phyloP scores from a whole-genome alignment of 1,139 yeast species.

The Geotrichum histeridarum region DNA sequence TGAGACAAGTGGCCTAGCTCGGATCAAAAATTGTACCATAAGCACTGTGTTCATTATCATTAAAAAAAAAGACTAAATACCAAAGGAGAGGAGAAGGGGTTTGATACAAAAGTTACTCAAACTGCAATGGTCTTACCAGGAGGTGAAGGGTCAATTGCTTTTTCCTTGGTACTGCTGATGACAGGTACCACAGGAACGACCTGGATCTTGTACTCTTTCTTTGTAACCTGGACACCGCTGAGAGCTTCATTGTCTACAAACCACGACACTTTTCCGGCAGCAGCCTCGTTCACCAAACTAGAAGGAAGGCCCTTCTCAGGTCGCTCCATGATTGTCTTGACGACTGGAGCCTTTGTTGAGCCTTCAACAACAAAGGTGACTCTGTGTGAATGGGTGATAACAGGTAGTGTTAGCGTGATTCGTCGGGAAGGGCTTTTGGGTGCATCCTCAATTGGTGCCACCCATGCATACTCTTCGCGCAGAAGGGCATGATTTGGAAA shows the following conservation, averaged over 20 bases:
- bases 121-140: neutral
- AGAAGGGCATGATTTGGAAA: slow-evolving; percentile 88
- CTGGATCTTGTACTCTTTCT: slow-evolving; percentile 59
- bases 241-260: slow-evolving; percentile 95
- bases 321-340: slow-evolving; percentile 90
- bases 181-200: slow-evolving; percentile 3
- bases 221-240: slow-evolving; percentile 70
- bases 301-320: slow-evolving; percentile 96
- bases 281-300: slow-evolving; percentile 88
- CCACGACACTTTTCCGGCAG: slow-evolving; percentile 96
- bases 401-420: slow-evolving; percentile 90
- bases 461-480: slow-evolving; percentile 93
- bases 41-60: too few relatives aligned
- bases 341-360: slow-evolving; percentile 87
- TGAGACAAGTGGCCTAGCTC: too few relatives aligned
- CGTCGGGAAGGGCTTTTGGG: slow-evolving; percentile 86
- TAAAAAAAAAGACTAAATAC: too few relatives aligned
- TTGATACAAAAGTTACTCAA: neutral
- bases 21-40: too few relatives aligned
- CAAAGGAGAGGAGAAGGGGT: too few relatives aligned
- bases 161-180: neutral
- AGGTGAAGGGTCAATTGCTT: neutral
- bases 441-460: slow-evolving; percentile 86
- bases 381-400: slow-evolving; percentile 86
- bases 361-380: slow-evolving; percentile 95